These are phyloP conservation scores for Gossypium trilobum DNA, from an alignment of 441 rosid species.

Conservation along the genomic window DNA sequence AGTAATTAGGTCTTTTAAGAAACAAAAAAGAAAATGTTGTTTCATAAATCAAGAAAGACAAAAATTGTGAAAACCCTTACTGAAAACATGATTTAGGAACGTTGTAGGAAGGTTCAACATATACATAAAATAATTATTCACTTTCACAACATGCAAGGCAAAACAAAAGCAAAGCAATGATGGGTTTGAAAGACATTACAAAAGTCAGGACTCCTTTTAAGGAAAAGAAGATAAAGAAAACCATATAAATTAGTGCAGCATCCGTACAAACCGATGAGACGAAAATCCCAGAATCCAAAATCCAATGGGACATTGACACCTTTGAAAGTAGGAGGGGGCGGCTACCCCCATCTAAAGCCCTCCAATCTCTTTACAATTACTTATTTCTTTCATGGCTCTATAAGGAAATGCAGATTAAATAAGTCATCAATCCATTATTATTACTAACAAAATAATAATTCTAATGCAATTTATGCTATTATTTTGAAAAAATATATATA, in stretches of 20 bases:
- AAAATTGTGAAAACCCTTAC: neutral
- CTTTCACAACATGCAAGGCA: neutral
- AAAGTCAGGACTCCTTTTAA: neutral
- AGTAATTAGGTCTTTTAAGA: neutral
- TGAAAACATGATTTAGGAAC: neutral
- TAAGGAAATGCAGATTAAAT: neutral
- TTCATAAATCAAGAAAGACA: neutral
- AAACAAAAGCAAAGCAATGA: neutral
- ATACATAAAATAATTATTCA: neutral
- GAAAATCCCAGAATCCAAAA: neutral
- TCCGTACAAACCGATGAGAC: neutral
- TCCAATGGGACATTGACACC: slow-evolving; percentile 3
- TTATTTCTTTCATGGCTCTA: neutral
- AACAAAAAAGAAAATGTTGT: neutral
- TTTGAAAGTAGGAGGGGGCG: neutral
- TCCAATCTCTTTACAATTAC: neutral
- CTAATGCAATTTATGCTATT: neutral
- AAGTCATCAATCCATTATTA: neutral
- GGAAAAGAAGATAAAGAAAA: neutral
- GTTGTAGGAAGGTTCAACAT: neutral
- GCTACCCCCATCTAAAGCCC: neutral
- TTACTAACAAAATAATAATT: neutral
- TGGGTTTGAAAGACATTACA: neutral
- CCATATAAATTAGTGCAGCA: neutral
- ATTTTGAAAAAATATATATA: neutral